Evolutionary conservation across 1,139 yeast species (phyloP).

Genomic region (Pichia sp.): DNA sequence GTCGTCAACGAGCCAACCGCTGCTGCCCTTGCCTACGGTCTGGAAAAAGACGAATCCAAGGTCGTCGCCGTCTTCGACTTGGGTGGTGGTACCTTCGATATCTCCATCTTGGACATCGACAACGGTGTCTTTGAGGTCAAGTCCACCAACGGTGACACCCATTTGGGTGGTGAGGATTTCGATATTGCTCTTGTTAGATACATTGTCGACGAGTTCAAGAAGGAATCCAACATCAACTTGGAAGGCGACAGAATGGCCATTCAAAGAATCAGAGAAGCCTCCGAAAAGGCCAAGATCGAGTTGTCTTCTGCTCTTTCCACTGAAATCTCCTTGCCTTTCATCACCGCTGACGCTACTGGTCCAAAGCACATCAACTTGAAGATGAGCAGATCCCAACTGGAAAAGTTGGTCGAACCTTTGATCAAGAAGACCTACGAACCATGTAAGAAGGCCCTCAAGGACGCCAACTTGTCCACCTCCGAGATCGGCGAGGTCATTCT

Average conservation of each 20-base stretch:
- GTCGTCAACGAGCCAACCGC: conserved; percentile 99
- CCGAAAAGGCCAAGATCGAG: conserved; percentile 99
- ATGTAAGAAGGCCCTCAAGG: conserved; percentile 97
- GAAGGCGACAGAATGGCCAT: conserved; percentile 95
- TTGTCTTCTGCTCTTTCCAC: conserved; percentile 91
- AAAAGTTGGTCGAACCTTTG: conserved; percentile 83
- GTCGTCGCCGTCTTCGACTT: conserved; percentile 82
- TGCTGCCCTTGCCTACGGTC: conserved; percentile 96
- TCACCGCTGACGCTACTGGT: conserved; percentile 93
- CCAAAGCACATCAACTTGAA: conserved; percentile 97
- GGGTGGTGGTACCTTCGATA: conserved; percentile 90
- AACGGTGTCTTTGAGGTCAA: conserved; percentile 86
- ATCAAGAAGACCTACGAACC: conserved; percentile 94
- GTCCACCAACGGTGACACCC: conserved; percentile 88
- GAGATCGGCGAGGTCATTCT: conserved; percentile 92
- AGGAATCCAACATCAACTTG: conserved; percentile 87
- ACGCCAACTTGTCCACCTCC: conserved; percentile 81
- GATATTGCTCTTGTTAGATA: conserved; percentile 80
- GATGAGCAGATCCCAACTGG: conserved; percentile 90
- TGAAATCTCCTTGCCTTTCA: conserved; percentile 95
- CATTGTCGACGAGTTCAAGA: conserved; percentile 88
- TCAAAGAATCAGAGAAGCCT: conserved; percentile 99
- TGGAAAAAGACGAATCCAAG: conserved; percentile 75
- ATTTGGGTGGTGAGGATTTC: conserved; percentile 89
- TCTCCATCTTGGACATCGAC: conserved; percentile 79